A percentile compares a stretch with the other conserved stretches of the same genome.
These are phyloP conservation scores for Rhodamnia argentea DNA, from an alignment of 345 rosid species.

Conservation along the genomic window DNA sequence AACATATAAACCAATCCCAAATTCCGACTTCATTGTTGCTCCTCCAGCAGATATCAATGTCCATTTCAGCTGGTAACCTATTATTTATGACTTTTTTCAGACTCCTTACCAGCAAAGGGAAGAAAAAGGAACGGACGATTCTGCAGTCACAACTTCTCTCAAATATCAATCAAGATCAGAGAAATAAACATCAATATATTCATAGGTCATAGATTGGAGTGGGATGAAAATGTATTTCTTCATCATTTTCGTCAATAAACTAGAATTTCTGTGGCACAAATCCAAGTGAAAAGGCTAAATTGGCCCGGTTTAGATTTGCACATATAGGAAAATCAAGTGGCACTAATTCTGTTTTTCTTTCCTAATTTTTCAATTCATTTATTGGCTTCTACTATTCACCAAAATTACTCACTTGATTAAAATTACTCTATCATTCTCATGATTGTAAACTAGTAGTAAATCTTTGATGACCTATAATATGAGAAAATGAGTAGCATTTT, in stretches of 20 bases:
- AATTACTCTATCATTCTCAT: neutral
- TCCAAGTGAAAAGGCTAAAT: neutral
- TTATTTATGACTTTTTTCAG: neutral
- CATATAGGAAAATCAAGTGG: neutral
- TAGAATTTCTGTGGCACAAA: neutral
- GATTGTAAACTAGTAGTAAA: neutral
- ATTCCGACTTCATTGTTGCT: neutral
- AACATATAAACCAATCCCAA: neutral
- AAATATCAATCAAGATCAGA: neutral
- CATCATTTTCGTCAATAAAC: neutral
- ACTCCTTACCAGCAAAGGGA: neutral
- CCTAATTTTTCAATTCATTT: neutral
- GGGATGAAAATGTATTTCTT: neutral
- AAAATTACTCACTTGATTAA: neutral
- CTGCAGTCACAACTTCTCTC: neutral
- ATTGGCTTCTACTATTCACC: neutral
- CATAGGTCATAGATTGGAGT: neutral
- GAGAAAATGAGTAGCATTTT: neutral
- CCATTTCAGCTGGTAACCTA: neutral
- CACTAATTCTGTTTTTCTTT: neutral
- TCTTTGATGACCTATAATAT: neutral
- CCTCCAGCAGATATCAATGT: neutral
- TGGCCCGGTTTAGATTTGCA: neutral
- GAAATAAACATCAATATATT: neutral
- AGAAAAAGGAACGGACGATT: neutral